Evolutionary conservation across 2,329 filamentous ascomycete genomes (phyloP).

Genomic region (Davidsoniella australis): DNA sequence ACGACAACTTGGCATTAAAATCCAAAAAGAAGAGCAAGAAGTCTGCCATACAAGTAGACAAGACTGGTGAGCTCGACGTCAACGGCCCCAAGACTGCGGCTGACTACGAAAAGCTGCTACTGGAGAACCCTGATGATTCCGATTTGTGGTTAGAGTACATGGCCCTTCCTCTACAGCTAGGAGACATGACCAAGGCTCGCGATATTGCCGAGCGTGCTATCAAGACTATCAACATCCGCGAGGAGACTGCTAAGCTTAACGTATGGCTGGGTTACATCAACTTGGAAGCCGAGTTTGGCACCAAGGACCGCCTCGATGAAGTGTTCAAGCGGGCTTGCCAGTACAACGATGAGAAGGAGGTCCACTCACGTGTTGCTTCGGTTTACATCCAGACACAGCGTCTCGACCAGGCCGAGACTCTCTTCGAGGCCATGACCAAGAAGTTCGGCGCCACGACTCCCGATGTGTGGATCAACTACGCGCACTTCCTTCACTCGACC

Average conservation of each 20-base stretch:
- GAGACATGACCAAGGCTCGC: constrained; percentile 73
- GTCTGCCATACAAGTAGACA: constrained; percentile 65
- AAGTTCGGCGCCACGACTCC: constrained; percentile 72
- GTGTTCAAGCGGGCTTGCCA: constrained; percentile 86
- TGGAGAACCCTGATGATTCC: constrained; percentile 87
- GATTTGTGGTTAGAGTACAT: constrained; percentile 93
- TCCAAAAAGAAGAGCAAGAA: constrained; percentile 34
- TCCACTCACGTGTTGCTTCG: constrained; percentile 76
- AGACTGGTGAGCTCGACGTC: constrained; percentile 78
- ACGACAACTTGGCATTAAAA: constrained; percentile 48
- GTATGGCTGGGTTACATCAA: constrained; percentile 92
- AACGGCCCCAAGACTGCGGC: constrained; percentile 77
- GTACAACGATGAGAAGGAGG: constrained; percentile 80
- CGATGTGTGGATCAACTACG: constrained; percentile 85
- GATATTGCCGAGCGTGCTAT: constrained; percentile 83
- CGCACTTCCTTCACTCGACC: constrained; percentile 73
- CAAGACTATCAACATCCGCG: constrained; percentile 75
- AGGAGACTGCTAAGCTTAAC: constrained; percentile 85
- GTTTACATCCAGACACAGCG: constrained; percentile 91
- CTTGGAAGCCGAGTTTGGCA: constrained; percentile 79
- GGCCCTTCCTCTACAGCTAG: constrained; percentile 91
- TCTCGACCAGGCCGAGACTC: constrained; percentile 67
- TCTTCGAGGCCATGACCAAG: constrained; percentile 76
- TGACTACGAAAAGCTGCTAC: constrained; percentile 84
- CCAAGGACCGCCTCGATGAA: constrained; percentile 63